Evolutionary conservation across 2,329 filamentous ascomycete genomes (phyloP), one percentile per base, ranked within the genome.

Genomic region (Alternaria consortialis): DNA sequence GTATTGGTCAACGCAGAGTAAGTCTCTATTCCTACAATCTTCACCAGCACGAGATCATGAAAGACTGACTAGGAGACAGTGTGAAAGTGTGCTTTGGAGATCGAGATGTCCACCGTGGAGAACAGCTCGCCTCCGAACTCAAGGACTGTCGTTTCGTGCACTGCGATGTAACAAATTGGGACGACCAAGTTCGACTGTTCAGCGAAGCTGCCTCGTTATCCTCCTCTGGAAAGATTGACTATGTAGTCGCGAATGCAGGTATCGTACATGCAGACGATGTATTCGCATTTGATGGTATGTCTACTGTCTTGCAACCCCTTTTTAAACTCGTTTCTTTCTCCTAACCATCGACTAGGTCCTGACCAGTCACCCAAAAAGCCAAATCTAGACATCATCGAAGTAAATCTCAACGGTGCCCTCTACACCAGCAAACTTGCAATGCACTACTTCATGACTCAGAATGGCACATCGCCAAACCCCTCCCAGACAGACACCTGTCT

Each of bases 191-290:
- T n/a, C 25, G 23, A 9, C 9, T 62, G n/a, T 62, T 59, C 34
- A 46, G 27, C 13, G 17, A 52, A 20, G 60, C 60, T 12, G 50
- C 34, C 8, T n/a, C 23, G 3, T n/a, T 43, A 29, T 54, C 37
- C 9, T 6, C 47, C 7, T 31, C 37, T n/a, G 11, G 40, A 4
- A 51, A 52, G 6, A 42, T 58, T 12, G 32, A 64, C 40, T 56
- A 52, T 9, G 62, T 62, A 12, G 31, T 64, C 47, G 62, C 62
- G 2, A 64, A 64, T 31, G 62, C 62, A n/a, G 62, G 62, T 2
- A 59, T 64, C 31, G 36, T 56, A 12, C 27, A 32, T 2, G n/a
- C 53, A 5, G 62, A 64, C 36, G 55, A 64, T 7, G 51, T 64
- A 7, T 64, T 58, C 52, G 20, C 25, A n/a, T 64, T 56, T 25